These are phyloP conservation scores for Kwoniella newhampshirensis DNA, from an alignment of 768 basidiomycete genomes.

Conservation along the genomic window DNA sequence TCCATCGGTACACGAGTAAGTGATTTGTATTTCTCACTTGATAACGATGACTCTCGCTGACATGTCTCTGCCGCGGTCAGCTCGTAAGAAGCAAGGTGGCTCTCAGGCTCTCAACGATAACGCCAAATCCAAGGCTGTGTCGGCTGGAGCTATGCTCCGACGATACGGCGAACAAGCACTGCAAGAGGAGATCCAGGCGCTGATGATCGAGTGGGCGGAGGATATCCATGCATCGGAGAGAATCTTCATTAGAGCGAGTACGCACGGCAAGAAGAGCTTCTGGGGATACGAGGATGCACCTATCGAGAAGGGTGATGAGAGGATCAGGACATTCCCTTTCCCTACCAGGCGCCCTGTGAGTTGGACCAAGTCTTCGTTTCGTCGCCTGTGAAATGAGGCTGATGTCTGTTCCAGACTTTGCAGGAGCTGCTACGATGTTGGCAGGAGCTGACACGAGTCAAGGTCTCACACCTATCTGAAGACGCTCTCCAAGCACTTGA, in stretches of 20 bases:
- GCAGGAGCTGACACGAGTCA: constrained; percentile 76
- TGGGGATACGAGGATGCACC: constrained; percentile 80
- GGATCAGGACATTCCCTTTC: constrained; percentile 89
- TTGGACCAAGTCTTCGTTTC: constrained; percentile 32
- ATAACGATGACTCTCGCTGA: neutral
- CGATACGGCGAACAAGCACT: constrained; percentile 93
- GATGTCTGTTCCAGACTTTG: constrained; percentile 74
- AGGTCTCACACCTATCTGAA: constrained; percentile 81
- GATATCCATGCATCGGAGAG: constrained; percentile 82
- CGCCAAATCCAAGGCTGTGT: constrained; percentile 85
- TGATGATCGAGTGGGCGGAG: constrained; percentile 81
- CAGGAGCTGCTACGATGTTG: constrained; percentile 85
- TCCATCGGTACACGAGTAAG: constrained; percentile 97
- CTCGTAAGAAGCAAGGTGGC: constrained; percentile 95
- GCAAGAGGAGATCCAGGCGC: constrained; percentile 86
- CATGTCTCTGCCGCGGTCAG: too few relatives aligned
- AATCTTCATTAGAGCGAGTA: constrained; percentile 88
- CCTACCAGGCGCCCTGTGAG: constrained; percentile 90
- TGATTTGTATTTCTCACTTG: constrained; percentile 21
- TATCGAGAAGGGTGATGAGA: constrained; percentile 71
- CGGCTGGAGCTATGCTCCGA: constrained; percentile 88
- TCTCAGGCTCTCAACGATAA: constrained; percentile 90
- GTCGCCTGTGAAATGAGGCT: neutral
- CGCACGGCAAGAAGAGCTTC: constrained; percentile 82
- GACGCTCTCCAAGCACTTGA: constrained; percentile 80